Evolutionary conservation across 2,329 filamentous ascomycete species (phyloP), one percentile per base, ranked within the genome.

Genomic region (Eutypa lata): DNA sequence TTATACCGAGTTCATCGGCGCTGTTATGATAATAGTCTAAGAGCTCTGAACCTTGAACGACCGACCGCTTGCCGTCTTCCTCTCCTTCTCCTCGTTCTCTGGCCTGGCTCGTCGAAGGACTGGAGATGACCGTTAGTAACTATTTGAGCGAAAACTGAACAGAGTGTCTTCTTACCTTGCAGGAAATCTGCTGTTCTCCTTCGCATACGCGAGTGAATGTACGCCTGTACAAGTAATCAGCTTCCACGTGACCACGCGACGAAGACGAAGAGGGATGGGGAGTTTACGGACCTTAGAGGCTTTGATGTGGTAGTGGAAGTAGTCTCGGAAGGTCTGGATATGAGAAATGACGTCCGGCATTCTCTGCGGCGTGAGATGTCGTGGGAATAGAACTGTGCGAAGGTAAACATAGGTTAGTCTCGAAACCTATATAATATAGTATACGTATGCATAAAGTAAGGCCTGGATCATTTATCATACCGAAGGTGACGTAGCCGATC

Each of bases 291-390:
- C 84, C 80, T 99, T 99, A 57, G 92, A 97, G 28, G 94, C 95
- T 77, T 99, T 99, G 76, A 99, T 99, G 74, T 99, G 94, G 73
- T 99, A 99, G 74, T 99, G 94, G 81, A 99, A 99, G 75, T 99
- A 99, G 70, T 99, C 94, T 61, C 94, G 90, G 89, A 99, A 99
- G 14, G 94, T 99, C 76, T 99, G 95, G 65, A 99, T 97, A 72
- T 99, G 95, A 48, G 92, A 97, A 63, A 99, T 99, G 70, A 95
- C 92, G 61, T 97, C 92, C 55, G 90, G 88, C 76, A 95, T 90
- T 68, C 91, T 85, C 73, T 97, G 91, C 14, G 86, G 85, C 14
- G 91, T 93, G 60, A 99, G 80, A 73, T 99, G 95, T 59, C 94
- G 88, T 46, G 94, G 93, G 78, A 99, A 99, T 43, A 99, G 82